Base-by-base conservation (phyloP, 1,139 yeast species). In the Debaryomyces robertsiae region DNA sequence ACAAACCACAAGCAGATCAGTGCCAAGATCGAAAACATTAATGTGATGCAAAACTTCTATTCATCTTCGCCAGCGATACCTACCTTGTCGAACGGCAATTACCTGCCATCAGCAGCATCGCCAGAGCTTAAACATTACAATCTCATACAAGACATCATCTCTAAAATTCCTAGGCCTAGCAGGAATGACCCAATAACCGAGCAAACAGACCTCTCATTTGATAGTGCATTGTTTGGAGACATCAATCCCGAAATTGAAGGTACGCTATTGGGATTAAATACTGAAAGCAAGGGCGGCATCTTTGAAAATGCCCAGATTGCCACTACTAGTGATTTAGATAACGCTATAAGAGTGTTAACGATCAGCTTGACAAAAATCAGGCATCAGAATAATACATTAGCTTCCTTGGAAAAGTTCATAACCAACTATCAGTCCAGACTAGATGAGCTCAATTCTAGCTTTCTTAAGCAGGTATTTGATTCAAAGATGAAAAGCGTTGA, bases 1-100 rank as follows among this genome's bases (percentile, higher is more conserved):
- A 77, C 71, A 48, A 85, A 85, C 42, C 97, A 91, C 61, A 80
- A 89, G 54, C 91, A 88, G 59, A 90, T 91, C 45, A 81, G 89
- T 44, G 89, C 95, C 29, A 71, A 75, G 42, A 84, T 91, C 11
- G 95, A 45, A 41, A 83, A 84, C 46, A 79, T 87, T 34, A 75
- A 81, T 35, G 73, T 82, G 25, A 71, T 85, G 53, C 79, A 84
- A 14, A 60, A 55, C 49, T 48, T 52, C 29, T 42, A 52, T 27
- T 42, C 48, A 5, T 33, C 36, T 6, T 16, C 36, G n/a, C 25
- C 36, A 9, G 22, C 36, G 13, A 33, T 33, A 13, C 29, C 36
- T 16, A 23, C 36, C 17, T 24, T 29, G n/a, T 15, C 25, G 14
- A 25, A 25, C 17, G 25, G 17, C n/a, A 33, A 24, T 13, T 31